Evolutionary conservation across 176 grass and related monocot species (phyloP), one percentile per base, ranked within the genome.

Genomic region (Paspalum notatum): DNA sequence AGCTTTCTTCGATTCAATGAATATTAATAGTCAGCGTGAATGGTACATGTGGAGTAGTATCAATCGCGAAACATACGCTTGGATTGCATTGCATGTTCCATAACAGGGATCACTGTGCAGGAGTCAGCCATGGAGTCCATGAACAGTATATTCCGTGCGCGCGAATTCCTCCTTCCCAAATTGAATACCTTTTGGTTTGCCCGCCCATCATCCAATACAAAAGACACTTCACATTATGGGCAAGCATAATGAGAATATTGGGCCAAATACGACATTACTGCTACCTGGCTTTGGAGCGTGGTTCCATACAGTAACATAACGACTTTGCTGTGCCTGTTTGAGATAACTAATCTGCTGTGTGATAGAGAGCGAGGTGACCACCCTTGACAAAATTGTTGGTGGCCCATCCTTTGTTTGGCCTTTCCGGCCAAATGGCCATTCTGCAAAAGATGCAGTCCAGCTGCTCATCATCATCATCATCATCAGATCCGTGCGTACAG

Each of bases 341-440:
- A 32, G 32, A 3, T 32, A 32, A 32, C 32, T 32, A 32, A 32
- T 32, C 3, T 6, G 26, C 7, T 20, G 58, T 63, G 58, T 15
- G 54, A 66, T 47, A 66, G 54, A 7, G 40, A 60, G 9, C 7
- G 27, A 4, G 39, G 77, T 80, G 55, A 63, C n/a, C n/a, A 68
- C 62, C 24, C 14, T 32, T 32, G 32, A 32, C 32, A 32, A 32
- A 48, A 79, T 27, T 52, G 62, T 80, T 53, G 77, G 20, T 40
- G 20, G 32, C 32, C 63, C 62, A 14, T 39, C 53, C 24, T 15
- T 12, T 22, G 61, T 78, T 78, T 66, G 61, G 76, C 76, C 32
- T 67, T 42, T 68, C 48, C n/a, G 48, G 49, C 39, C 77, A 18
- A 79, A 37, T 18, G 62, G 62, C 77, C 77, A 79, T 79, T 16